These are phyloP conservation scores for Drechslerella stenobrocha DNA, from an alignment of 2,329 filamentous ascomycete species.

Conservation along the genomic window DNA sequence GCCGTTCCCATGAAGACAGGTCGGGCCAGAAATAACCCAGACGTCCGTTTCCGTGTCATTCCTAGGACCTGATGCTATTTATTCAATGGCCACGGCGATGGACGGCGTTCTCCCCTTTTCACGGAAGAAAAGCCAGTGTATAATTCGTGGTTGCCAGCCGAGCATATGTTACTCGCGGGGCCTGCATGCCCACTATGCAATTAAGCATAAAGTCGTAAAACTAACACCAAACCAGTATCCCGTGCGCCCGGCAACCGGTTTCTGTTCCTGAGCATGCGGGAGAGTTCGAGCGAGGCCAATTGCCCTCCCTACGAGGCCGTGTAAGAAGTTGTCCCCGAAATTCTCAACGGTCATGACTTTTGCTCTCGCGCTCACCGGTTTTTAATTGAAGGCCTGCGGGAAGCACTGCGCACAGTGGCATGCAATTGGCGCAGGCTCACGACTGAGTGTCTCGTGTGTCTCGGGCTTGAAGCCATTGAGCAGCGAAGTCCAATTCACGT, in stretches of 20 bases:
- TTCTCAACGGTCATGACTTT: background rate
- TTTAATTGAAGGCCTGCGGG: conserved; percentile 5
- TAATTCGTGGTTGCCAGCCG: conserved; percentile 10
- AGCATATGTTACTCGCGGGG: background rate
- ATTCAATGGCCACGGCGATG: conserved; percentile 15
- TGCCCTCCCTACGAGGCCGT: background rate
- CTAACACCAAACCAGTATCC: conserved; percentile 9
- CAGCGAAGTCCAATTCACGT: background rate
- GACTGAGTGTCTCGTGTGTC: conserved; percentile 4
- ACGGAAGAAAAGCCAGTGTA: conserved; percentile 28
- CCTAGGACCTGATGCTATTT: conserved; percentile 7
- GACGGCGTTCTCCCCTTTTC: conserved; percentile 47
- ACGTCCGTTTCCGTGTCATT: conserved; percentile 1
- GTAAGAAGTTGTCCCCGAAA: conserved; percentile 3
- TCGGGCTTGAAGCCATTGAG: background rate
- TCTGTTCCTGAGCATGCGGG: conserved; percentile 3
- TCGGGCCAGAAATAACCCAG: background rate
- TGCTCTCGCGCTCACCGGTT: too few species aligned
- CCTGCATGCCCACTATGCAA: conserved; percentile 7
- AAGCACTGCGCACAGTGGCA: background rate
- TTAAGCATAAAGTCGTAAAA: conserved; percentile 42
- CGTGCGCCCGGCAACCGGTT: conserved; percentile 41
- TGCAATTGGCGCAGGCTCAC: background rate
- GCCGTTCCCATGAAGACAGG: conserved; percentile 2
- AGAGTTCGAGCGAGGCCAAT: conserved; percentile 5